Evolutionary conservation across 2,329 filamentous ascomycete genomes (phyloP).

Genomic region (Bipolaris oryzae): DNA sequence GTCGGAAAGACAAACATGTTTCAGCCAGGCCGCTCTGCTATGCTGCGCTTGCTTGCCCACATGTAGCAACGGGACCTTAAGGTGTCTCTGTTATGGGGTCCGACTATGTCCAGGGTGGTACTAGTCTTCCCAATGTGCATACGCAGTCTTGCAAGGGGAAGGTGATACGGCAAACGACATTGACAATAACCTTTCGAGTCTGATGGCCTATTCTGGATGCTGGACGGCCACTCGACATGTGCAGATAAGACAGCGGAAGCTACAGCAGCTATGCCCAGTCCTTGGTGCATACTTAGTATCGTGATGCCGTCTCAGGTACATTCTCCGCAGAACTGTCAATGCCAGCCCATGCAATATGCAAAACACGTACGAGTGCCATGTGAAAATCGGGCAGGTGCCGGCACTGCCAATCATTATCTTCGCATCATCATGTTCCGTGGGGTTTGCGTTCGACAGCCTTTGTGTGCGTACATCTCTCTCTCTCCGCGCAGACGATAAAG

Average conservation of each 20-base stretch:
- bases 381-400: slow-evolving; percentile 18
- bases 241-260: slow-evolving; percentile 9
- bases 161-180: slow-evolving; percentile 1
- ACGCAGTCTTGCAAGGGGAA: slow-evolving; percentile 4
- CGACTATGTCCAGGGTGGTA: slow-evolving; percentile 2
- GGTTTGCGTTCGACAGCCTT: slow-evolving; percentile 17
- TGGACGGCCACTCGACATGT: slow-evolving; percentile 1
- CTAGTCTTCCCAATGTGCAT: background rate
- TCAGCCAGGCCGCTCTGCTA: slow-evolving; percentile 25
- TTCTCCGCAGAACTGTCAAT: background rate
- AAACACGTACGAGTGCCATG: slow-evolving; percentile 20
- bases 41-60: slow-evolving; percentile 7
- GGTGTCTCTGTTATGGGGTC: background rate
- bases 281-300: background rate
- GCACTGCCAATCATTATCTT: slow-evolving; percentile 15
- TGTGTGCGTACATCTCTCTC: background rate
- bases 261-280: background rate
- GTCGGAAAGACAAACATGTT: slow-evolving; percentile 42
- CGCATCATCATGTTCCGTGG: slow-evolving; percentile 17
- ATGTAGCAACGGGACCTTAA: slow-evolving; percentile 1
- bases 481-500: background rate
- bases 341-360: slow-evolving; percentile 4
- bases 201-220: background rate
- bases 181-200: background rate
- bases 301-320: background rate